Evolutionary conservation across 2,329 filamentous ascomycete genomes (phyloP).

Genomic region (Didymella lethalis): DNA sequence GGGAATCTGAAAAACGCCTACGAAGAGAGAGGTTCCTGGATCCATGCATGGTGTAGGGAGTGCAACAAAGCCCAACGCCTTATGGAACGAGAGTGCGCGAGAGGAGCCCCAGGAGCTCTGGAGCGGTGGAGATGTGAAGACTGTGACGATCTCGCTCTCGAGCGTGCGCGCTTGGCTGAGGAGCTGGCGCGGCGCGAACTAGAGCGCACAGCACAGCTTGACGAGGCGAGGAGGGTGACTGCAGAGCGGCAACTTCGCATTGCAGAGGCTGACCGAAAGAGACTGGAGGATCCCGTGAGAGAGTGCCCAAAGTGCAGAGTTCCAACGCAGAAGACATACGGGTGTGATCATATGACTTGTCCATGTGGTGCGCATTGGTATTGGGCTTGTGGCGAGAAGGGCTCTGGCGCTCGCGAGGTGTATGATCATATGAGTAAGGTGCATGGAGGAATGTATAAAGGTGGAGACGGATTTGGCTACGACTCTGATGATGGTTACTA

Average conservation of each 20-base stretch:
- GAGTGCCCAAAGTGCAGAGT: conserved; percentile 50
- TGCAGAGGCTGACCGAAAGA: conserved; percentile 9
- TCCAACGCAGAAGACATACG: conserved; percentile 49
- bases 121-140: conserved; percentile 54
- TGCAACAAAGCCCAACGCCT: conserved; percentile 56
- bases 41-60: conserved; percentile 59
- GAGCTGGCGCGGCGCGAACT: neutral
- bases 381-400: conserved; percentile 49
- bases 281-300: conserved; percentile 44
- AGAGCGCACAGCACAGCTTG: neutral
- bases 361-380: conserved; percentile 54
- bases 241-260: conserved; percentile 1
- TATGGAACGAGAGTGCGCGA: conserved; percentile 56
- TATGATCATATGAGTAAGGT: conserved; percentile 49
- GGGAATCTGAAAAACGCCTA: conserved; percentile 53
- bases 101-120: conserved; percentile 51
- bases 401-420: conserved; percentile 35
- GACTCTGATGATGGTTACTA: conserved; percentile 1
- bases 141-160: conserved; percentile 36
- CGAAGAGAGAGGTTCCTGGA: conserved; percentile 53
- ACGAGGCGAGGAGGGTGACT: neutral
- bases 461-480: neutral
- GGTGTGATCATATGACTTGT: conserved; percentile 50
- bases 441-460: conserved; percentile 9
- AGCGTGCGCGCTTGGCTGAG: neutral